Base-by-base conservation (phyloP, 2,329 filamentous ascomycete genomes). In the Sporothrix luriei region DNA sequence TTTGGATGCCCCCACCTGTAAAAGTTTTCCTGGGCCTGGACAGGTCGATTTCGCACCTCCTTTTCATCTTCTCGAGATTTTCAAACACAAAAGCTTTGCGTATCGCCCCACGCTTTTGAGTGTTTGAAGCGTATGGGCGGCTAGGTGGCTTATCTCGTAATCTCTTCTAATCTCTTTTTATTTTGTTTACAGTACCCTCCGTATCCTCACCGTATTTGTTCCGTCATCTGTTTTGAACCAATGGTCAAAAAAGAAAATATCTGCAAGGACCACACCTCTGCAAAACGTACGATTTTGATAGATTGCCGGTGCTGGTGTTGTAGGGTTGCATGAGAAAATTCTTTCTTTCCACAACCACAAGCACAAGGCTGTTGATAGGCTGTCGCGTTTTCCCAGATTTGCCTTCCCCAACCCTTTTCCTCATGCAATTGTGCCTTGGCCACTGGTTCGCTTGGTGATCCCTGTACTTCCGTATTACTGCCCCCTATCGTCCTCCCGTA, bases 71-170 rank as follows among this genome's bases (percentile, higher is more conserved):
- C n/a, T 49, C 24, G 21, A 26, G 40, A n/a, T 21, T 19, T 48
- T n/a, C 40, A 19, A 19, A 14, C 33, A 33, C 11, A 46, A n/a
- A 2, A n/a, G 16, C 57, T 40, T 38, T 46, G 21, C 57, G 40
- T n/a, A 43, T 48, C 40, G 21, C 55, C 55, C 55, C 55, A 59
- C 24, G 55, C 33, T 24, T 40, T n/a, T 29, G 24, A 29, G 49
- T 4, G 24, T 16, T 54, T 29, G 24, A 3, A 26, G 10, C 19
- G n/a, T 38, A 10, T 57, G 54, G n/a, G 40, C 40, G 21, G 61
- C n/a, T 49, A 24, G 61, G 61, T 49, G 43, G 61, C 61, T 64
- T 64, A 64, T 64, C 61, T 64, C 43, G 40, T 29, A 48, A 64
- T 64, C 59, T 64, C 59, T 48, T 57, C 16, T 33, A 26, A n/a